phyloP scores from a whole-genome alignment of 441 rosid species.

The Mallotus japonicus region DNA sequence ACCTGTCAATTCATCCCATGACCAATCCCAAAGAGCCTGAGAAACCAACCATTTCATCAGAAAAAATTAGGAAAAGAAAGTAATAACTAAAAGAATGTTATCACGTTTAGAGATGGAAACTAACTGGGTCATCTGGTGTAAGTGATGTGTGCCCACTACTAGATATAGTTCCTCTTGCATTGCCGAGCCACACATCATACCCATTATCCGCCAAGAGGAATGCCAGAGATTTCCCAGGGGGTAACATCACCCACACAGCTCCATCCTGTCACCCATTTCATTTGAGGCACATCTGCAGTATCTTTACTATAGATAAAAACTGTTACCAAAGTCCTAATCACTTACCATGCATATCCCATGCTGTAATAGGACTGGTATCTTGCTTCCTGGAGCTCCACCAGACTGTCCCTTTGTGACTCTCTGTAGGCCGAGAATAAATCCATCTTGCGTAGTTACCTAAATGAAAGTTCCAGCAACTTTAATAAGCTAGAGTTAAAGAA shows the following conservation, averaged over 20 bases:
- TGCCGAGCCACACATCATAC: slow-evolving; percentile 48
- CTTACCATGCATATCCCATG: slow-evolving; percentile 45
- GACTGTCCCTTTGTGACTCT: slow-evolving; percentile 36
- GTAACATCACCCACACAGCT: slow-evolving; percentile 37
- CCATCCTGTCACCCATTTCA: slow-evolving; percentile 42
- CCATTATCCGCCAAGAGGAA: slow-evolving; percentile 50
- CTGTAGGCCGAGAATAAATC: slow-evolving; percentile 49
- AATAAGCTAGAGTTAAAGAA: neutral
- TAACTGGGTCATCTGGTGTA: slow-evolving; percentile 36
- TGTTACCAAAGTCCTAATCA: neutral
- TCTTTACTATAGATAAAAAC: neutral
- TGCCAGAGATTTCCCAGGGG: slow-evolving; percentile 42
- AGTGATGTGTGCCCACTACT: slow-evolving; percentile 41
- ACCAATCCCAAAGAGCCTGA: slow-evolving; percentile 80
- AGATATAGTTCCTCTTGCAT: slow-evolving; percentile 42
- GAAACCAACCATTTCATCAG: neutral
- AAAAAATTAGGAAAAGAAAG: neutral
- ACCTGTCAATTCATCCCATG: slow-evolving; percentile 77
- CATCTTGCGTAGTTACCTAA: slow-evolving; percentile 56
- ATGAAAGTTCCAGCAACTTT: neutral
- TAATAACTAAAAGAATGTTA: neutral
- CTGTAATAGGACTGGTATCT: slow-evolving; percentile 45
- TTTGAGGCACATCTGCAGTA: neutral
- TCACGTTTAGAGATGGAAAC: neutral
- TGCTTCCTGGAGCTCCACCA: slow-evolving; percentile 23